Evolutionary conservation across 768 basidiomycete species (phyloP).

Genomic region (Auricularia sp.): DNA sequence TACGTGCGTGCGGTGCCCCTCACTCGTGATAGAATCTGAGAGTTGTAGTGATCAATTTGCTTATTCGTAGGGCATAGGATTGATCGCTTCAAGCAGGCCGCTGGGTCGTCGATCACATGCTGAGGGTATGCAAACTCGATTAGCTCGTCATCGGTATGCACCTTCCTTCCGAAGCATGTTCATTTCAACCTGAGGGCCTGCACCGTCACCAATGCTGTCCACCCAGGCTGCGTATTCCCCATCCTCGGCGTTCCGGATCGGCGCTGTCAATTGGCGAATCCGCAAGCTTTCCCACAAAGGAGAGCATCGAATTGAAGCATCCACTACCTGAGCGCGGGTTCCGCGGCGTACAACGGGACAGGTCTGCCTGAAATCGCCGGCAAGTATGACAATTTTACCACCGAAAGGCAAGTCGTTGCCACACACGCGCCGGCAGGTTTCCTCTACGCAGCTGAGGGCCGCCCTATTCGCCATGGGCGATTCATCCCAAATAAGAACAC

Average conservation of each 20-base stretch:
- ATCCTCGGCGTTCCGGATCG: too few relatives aligned
- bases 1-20: too few relatives aligned
- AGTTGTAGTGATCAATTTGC: not conserved
- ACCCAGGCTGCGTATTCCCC: slow-evolving; percentile 16
- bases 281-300: too few relatives aligned
- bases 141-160: slow-evolving; percentile 11
- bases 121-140: slow-evolving; percentile 22
- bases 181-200: slow-evolving; percentile 17
- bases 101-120: slow-evolving; percentile 10
- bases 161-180: slow-evolving; percentile 12
- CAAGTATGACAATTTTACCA: slow-evolving; percentile 25
- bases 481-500: slow-evolving; percentile 9
- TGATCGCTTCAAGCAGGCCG: too few relatives aligned
- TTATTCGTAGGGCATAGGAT: too few relatives aligned
- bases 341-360: slow-evolving; percentile 28
- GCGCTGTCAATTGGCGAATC: too few relatives aligned
- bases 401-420: slow-evolving; percentile 25
- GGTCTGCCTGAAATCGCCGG: slow-evolving; percentile 34
- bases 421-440: slow-evolving; percentile 22
- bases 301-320: slow-evolving; percentile 18
- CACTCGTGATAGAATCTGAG: too few relatives aligned
- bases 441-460: slow-evolving; percentile 26
- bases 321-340: slow-evolving; percentile 6
- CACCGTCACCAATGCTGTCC: slow-evolving; percentile 30
- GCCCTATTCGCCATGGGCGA: slow-evolving; percentile 30